Percentiles rank a stretch among this genome's conserved stretches.
These are phyloP conservation scores for Phylloporus scabripes DNA, from an alignment of 768 basidiomycete species.

Conservation along the genomic window DNA sequence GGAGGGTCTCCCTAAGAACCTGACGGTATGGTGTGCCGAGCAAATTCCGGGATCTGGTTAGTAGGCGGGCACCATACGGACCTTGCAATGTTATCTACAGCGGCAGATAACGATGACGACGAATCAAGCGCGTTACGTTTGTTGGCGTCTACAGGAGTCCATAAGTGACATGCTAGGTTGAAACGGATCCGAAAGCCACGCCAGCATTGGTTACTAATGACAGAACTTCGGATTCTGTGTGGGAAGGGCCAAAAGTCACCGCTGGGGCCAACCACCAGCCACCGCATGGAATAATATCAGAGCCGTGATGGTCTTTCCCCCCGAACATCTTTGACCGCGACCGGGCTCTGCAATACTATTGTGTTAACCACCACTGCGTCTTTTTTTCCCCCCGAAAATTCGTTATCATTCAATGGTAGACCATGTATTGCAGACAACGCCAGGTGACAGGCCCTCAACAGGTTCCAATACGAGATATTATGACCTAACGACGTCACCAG, in stretches of 20 bases:
- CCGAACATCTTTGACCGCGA: background rate
- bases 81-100: background rate
- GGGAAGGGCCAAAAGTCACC: background rate
- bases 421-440: no score
- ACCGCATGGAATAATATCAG: background rate
- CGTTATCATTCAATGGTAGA: no score
- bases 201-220: background rate
- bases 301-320: background rate
- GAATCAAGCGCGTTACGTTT: background rate
- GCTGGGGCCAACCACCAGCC: background rate
- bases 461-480: no score
- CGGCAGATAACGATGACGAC: background rate
- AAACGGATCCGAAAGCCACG: background rate
- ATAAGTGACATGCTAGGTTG: background rate
- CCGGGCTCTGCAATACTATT: background rate
- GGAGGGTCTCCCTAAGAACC: background rate
- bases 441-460: no score
- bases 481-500: background rate
- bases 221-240: background rate
- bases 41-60: background rate
- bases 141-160: background rate
- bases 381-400: background rate
- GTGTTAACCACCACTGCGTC: background rate
- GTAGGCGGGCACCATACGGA: background rate
- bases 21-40: background rate